These are phyloP conservation scores for Metroxylon sagu DNA, from an alignment of 176 grass and related monocot genomes.

Conservation along the genomic window DNA sequence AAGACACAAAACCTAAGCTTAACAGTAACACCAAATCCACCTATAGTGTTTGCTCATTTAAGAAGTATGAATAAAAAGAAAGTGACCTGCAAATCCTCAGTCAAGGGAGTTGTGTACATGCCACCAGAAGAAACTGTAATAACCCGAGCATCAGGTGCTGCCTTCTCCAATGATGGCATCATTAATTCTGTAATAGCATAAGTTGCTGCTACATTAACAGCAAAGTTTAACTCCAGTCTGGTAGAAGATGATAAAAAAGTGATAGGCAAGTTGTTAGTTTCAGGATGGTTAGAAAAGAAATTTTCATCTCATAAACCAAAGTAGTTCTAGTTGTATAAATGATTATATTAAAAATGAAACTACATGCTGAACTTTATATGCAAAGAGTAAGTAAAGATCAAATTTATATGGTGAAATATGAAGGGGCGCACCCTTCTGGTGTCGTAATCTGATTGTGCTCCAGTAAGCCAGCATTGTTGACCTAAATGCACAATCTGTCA, in stretches of 20 bases:
- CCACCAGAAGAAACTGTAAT: conserved; percentile 83
- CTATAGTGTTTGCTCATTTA: no score
- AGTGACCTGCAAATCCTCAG: conserved; percentile 58
- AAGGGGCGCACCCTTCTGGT: conserved; percentile 47
- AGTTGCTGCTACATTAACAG: conserved; percentile 82
- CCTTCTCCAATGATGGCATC: conserved; percentile 73
- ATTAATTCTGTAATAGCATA: conserved; percentile 69
- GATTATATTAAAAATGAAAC: not conserved
- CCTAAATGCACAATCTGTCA: conserved; percentile 33
- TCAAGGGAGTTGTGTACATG: conserved; percentile 72
- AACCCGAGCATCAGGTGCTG: conserved; percentile 71
- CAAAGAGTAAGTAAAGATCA: not conserved
- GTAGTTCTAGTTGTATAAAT: not conserved
- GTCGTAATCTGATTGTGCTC: conserved; percentile 59
- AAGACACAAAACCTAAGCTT: no score
- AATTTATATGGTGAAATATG: no score
- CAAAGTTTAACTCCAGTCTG: conserved; percentile 82
- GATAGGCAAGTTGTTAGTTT: not conserved
- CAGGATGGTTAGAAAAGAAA: not conserved
- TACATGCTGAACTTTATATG: not conserved
- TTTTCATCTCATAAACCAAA: not conserved
- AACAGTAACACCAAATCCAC: no score
- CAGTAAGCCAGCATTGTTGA: conserved; percentile 89
- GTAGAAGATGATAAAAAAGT: not conserved
- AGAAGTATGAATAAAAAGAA: not conserved